Conservation (phyloP, 2,329 filamentous ascomycete genomes). For the Microsporum ferrugineum region DNA sequence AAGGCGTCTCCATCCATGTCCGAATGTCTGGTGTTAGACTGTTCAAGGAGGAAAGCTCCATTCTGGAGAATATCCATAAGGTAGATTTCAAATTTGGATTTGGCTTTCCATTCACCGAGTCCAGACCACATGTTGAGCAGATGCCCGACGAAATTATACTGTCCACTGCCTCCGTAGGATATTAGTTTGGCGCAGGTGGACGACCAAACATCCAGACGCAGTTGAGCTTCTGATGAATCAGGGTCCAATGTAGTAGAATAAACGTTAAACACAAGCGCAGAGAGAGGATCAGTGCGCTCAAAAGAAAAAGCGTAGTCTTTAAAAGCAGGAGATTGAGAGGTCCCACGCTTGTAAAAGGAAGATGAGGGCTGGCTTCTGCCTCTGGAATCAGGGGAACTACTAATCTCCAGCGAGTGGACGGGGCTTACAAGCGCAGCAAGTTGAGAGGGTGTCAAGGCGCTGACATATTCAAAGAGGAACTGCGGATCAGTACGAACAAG, state of each 20-base stretch:
- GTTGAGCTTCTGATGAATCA: constrained; percentile 67
- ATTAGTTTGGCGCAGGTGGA: constrained; percentile 75
- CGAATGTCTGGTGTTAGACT: constrained; percentile 64
- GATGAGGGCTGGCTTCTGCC: constrained; percentile 38
- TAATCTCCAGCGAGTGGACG: constrained; percentile 65
- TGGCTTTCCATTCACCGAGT: constrained; percentile 81
- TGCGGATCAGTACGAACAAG: constrained; percentile 76
- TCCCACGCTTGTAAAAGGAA: constrained; percentile 38
- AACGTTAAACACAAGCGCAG: constrained; percentile 73
- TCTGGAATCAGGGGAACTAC: constrained; percentile 57
- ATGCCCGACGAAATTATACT: constrained; percentile 69
- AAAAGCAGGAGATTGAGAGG: constrained; percentile 45
- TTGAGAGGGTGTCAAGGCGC: constrained; percentile 62
- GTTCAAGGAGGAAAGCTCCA: constrained; percentile 79
- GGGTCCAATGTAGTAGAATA: constrained; percentile 78
- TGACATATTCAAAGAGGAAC: constrained; percentile 74
- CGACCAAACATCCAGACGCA: constrained; percentile 78
- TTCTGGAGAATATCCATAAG: constrained; percentile 90
- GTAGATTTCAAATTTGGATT: constrained; percentile 81
- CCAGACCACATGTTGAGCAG: constrained; percentile 79
- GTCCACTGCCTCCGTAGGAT: constrained; percentile 60
- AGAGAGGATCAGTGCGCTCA: constrained; percentile 76
- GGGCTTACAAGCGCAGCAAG: constrained; percentile 66
- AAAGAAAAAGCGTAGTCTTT: constrained; percentile 80
- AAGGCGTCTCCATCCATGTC: constrained; percentile 57